Base-by-base conservation (phyloP, 768 basidiomycete species). In the Termitomyces bulborhizus region DNA sequence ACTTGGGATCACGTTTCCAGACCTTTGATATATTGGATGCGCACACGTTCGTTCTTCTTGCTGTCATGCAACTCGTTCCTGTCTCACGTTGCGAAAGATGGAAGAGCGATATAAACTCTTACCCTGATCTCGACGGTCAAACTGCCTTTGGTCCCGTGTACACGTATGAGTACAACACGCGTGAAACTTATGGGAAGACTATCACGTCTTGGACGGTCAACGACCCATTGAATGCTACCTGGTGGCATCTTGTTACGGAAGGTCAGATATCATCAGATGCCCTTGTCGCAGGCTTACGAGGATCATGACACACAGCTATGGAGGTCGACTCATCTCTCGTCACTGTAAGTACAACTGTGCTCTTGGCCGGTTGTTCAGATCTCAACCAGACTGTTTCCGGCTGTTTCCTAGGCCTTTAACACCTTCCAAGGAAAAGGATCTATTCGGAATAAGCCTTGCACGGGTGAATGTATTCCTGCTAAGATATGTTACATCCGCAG, bases 241-340 rank as follows among this genome's bases (percentile, higher is more conserved):
- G 85, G 84, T 90, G 88, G 88, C 88, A 90, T 61, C 78, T 68
- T 43, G 85, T 90, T 41, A 90, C 88, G 12, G 86, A 89, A 69
- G 78, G 86, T 84, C 8, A 40, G 41, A 21, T 32, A 16, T 41
- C 36, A 37, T 15, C 32, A 36, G 37, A 29, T 8, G 24, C 24
- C 32, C 50, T 48, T 45, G 31, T 36, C 8, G 31, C 21, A 45
- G 56, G 37, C 60, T 51, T 46, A 36, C 12, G 27, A 12, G 34
- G 48, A 16, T 21, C 1, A 11, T 27, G 3, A n/a, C 3, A 24
- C 36, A 13, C 55, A 84, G 85, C 79, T 42, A 85, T 87, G 84
- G 73, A 79, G 62, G 65, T 68, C 11, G 73, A 90, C 63, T 64
- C 77, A 4, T 74, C 77, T 27, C 69, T 89, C 7, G 78, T 90